A percentile compares a stretch with the other conserved stretches of the same genome.
phyloP scores from a whole-genome alignment of 2,329 filamentous ascomycete species.

The Onygenales sp. region DNA sequence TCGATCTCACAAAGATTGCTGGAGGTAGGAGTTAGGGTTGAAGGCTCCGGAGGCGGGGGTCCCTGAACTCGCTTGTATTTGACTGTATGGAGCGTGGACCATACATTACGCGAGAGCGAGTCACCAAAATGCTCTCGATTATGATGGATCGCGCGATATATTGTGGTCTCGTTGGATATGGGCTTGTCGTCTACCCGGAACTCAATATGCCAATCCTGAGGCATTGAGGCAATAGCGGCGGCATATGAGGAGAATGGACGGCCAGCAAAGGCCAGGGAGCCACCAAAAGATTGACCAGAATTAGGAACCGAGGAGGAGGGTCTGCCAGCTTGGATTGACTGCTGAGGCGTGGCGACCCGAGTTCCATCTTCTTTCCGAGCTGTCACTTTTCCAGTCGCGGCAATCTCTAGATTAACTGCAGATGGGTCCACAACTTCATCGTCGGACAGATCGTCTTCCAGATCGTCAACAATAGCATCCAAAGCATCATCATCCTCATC shows the following conservation, averaged over 20 bases:
- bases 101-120: conserved; percentile 64
- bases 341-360: conserved; percentile 70
- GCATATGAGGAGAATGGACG: conserved; percentile 68
- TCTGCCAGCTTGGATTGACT: conserved; percentile 41
- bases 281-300: conserved; percentile 38
- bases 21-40: conserved; percentile 50
- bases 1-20: conserved; percentile 39
- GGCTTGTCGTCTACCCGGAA: conserved; percentile 80
- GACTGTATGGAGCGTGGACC: conserved; percentile 83
- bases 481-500: conserved; percentile 51
- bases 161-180: conserved; percentile 84
- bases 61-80: conserved; percentile 82
- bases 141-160: conserved; percentile 87
- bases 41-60: conserved; percentile 65
- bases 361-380: conserved; percentile 89
- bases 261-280: conserved; percentile 43
- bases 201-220: conserved; percentile 95
- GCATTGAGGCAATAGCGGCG: conserved; percentile 66
- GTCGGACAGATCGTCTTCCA: conserved; percentile 74
- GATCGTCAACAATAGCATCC: conserved; percentile 80
- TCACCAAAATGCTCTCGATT: conserved; percentile 55
- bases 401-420: conserved; percentile 86
- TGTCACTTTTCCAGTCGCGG: conserved; percentile 75
- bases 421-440: conserved; percentile 70
- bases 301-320: conserved; percentile 26